Evolutionary conservation across 2,329 filamentous ascomycete genomes (phyloP), one percentile per base, ranked within the genome.

Genomic region (Cladosporium sp.): DNA sequence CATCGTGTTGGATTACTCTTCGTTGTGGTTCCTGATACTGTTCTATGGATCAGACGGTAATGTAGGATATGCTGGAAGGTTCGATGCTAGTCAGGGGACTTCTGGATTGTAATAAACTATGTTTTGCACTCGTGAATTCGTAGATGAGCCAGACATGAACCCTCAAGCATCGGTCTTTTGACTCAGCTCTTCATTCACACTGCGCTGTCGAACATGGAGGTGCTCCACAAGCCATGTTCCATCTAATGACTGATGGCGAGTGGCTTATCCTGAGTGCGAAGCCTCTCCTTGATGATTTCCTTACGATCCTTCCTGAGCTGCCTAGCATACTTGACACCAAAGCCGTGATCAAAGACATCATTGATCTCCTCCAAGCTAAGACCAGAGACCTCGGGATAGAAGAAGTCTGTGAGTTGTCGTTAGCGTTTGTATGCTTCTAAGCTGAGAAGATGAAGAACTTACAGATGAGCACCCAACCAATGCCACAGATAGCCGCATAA

Each of bases 301-400:
- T 75, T 77, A 66, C 76, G 74, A 66, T 78, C 74, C 67, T 71
- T 76, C 65, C 75, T 73, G 70, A 75, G 74, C 34, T 70, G 67
- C 18, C 69, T 67, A 3, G 76, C 75, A 66, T 75, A 75, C 59
- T 67, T 70, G 18, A 78, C 75, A 34, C 75, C 75, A 63, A 78
- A 78, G 0, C 75, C 75, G 54, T 77, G 69, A 25, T 73, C 66
- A 53, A 79, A 79, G 1, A 79, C 73, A 48, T 76, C 72, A 13
- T 73, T 68, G 10, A 78, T 73, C 51, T 74, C 73, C 66, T 79
- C 77, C 7, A 78, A 69, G 4, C 75, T 75, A 70, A 79, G 68
- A n/a, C 78, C 76, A 58, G 77, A 77, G 5, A 76, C 77, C 65
- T 80, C 77, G 0, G 77, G 73, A 64, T 79, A 80, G 67, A 74